A percentile compares a stretch with the other conserved stretches of the same genome.
These are phyloP conservation scores for Dothiorella sarmentorum DNA, from an alignment of 2,329 filamentous ascomycete species.

Conservation along the genomic window DNA sequence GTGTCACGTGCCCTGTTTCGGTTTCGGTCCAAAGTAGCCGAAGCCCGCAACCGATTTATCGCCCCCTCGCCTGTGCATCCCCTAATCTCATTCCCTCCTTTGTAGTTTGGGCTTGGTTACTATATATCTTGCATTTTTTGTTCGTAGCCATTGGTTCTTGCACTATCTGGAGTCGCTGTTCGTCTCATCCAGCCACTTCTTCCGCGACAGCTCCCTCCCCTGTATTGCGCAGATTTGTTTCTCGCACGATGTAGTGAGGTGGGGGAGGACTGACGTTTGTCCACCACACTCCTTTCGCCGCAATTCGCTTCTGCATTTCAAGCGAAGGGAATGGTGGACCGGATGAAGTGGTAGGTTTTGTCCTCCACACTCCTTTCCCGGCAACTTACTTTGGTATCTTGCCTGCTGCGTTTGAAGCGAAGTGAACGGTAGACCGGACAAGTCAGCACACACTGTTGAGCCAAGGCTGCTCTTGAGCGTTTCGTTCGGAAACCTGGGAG, in stretches of 20 bases:
- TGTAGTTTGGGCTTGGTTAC: neutral
- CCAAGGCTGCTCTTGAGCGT: neutral
- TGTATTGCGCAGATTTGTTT: neutral
- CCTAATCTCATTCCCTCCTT: neutral
- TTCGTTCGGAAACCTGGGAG: neutral
- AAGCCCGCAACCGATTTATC: too few species aligned
- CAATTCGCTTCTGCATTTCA: neutral
- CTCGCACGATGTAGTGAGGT: neutral
- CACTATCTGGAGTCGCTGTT: neutral
- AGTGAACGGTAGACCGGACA: neutral
- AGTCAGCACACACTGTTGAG: neutral
- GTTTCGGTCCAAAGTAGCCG: too few species aligned
- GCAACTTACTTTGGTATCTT: too few species aligned
- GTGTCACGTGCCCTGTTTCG: too few species aligned
- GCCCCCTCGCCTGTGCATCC: neutral
- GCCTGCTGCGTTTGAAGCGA: neutral
- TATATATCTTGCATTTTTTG: neutral
- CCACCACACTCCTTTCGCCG: neutral
- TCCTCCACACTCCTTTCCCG: too few species aligned
- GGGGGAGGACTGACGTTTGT: neutral
- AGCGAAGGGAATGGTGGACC: neutral
- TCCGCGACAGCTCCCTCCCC: neutral
- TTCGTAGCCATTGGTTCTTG: neutral
- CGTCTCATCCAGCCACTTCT: neutral
- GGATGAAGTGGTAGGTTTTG: too few species aligned